Evolutionary conservation across 2,329 filamentous ascomycete genomes (phyloP), one percentile per base, ranked within the genome.

Genomic region (Cytospora paraplurivora): DNA sequence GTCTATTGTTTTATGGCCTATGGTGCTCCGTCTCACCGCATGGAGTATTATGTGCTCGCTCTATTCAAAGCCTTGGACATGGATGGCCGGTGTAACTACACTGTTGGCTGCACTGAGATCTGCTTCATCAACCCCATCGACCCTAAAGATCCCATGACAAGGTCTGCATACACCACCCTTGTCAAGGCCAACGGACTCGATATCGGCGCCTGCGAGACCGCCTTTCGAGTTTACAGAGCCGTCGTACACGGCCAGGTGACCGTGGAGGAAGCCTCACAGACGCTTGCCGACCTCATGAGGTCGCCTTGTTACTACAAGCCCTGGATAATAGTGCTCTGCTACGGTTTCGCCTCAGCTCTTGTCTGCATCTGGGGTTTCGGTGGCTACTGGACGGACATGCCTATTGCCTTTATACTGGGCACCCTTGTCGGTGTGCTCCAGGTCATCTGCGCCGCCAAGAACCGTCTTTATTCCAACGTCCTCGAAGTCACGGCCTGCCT

Each of bases 151-250:
- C 66, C 66, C 11, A 47, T 67, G 27, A 67, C 61, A 11, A 51
- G 66, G 44, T 60, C 62, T 34, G 66, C 66, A 3, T 67, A 67
- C 34, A 67, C 66, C 4, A 67, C 66, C 47, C 47, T 67, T 15
- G 66, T 67, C 49, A 67, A 67, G 27, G 66, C 66, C 5, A 59
- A 65, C 21, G 66, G 66, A 6, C 66, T 67, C n/a, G 66, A 67
- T 27, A 63, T 67, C 44, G 66, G 66, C 13, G 60, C 66, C 8
- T 67, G 66, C 51, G 66, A 67, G 58, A 50, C 53, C 3, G 38
- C 60, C 17, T 67, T 67, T 56, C 66, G 56, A n/a, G 51, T 67
- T 15, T 67, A 66, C 61, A 67, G 64, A 47, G 51, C 58, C 34
- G 66, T 67, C n/a, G 63, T 67, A 12, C 63, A 64, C 34, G 64